Evolutionary conservation across 495 filamentous ascomycete species (phyloP).

Genomic region (Aspergillus cristatus): DNA sequence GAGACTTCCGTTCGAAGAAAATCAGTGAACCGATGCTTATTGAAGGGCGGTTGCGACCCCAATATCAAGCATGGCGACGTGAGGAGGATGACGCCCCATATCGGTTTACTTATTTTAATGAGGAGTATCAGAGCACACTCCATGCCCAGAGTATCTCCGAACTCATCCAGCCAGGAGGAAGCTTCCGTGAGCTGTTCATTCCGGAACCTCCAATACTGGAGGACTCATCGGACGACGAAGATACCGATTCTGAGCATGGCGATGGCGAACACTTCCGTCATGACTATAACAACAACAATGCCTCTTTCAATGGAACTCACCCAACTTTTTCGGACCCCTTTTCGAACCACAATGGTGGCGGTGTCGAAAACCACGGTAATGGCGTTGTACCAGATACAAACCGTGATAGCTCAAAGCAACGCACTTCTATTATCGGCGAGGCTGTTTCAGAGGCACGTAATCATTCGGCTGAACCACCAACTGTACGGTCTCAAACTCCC

Average conservation of each 20-base stretch:
- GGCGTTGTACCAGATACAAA: slow-evolving; percentile 9
- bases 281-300: too few relatives aligned
- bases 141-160: slow-evolving; percentile 93
- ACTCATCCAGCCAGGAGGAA: slow-evolving; percentile 71
- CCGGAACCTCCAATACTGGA: slow-evolving; percentile 58
- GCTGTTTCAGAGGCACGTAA: slow-evolving; percentile 19
- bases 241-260: slow-evolving; percentile 27
- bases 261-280: too few relatives aligned
- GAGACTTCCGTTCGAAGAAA: slow-evolving; percentile 80
- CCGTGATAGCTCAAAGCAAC: background rate
- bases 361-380: slow-evolving; percentile 20
- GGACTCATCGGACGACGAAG: slow-evolving; percentile 56
- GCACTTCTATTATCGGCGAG: slow-evolving; percentile 29
- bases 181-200: slow-evolving; percentile 79
- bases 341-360: slow-evolving; percentile 14
- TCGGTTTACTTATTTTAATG: slow-evolving; percentile 97
- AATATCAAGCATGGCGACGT: slow-evolving; percentile 70
- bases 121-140: slow-evolving; percentile 87
- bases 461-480: slow-evolving; percentile 11
- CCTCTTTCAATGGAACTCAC: slow-evolving; percentile 1
- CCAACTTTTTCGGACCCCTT: too few relatives aligned
- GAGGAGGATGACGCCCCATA: slow-evolving; percentile 88
- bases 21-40: slow-evolving; percentile 89
- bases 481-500: slow-evolving; percentile 13
- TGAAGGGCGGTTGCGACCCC: slow-evolving; percentile 75